Evolutionary conservation across 2,329 filamentous ascomycete species (phyloP), one percentile per base, ranked within the genome.

Genomic region (Sphaerulina musiva): DNA sequence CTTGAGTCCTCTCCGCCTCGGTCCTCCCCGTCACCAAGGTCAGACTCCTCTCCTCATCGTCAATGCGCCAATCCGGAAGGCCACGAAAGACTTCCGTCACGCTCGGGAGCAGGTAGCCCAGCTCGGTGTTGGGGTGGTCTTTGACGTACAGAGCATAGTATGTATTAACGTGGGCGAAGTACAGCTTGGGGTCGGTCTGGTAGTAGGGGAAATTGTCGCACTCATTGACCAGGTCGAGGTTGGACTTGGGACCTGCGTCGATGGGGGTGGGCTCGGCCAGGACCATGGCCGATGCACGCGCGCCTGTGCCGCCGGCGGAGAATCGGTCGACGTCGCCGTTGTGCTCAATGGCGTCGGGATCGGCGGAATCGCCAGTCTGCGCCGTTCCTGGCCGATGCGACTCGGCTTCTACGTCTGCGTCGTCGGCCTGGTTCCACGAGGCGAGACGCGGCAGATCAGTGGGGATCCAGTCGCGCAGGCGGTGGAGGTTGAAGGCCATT

Each of bases 171-270:
- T 69, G 68, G 7, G 67, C 63, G 43, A 78, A 72, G 69, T 85
- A 82, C 48, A 75, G 74, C 54, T 78, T 68, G 8, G 81, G 78
- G 59, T 84, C 75, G 51, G 76, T 77, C 53, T 85, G 77, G 53
- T 80, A 78, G 72, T 95, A 89, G 1, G 90, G 90, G 66, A 95
- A 95, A 65, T 73, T 78, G 68, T 83, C 80, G 70, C 78, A 80
- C 69, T 82, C 78, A 49, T 76, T 71, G 46, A 82, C 68, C 26
- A 83, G 71, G 48, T 81, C 77, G 47, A 82, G 71, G 59, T 81
- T 78, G 26, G 76, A 74, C 57, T 69, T 70, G 2, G 69, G 69
- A 4, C 66, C 64, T 6, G 60, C 47, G 2, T 56, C 42, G 17
- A 68, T 64, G 7, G 68, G 66, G 23, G 48, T 55, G 10, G 69